These are phyloP conservation scores for Aspergillus quadrilineatus DNA, from an alignment of 2,329 filamentous ascomycete species.

Conservation along the genomic window DNA sequence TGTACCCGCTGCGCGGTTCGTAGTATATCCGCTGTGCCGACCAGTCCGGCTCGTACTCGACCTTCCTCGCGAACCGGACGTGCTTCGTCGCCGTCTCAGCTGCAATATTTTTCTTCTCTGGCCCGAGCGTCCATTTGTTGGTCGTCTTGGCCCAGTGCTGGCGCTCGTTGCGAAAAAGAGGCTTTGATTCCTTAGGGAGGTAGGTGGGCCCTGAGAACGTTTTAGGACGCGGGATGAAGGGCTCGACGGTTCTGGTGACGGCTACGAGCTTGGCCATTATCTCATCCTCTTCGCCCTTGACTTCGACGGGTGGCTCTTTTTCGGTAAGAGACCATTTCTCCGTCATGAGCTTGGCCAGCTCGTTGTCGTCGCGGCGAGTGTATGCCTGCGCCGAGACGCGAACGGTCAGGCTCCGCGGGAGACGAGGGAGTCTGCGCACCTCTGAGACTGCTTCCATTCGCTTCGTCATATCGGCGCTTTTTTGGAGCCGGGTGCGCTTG, in stretches of 20 bases:
- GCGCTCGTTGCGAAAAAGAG: neutral
- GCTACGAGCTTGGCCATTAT: neutral
- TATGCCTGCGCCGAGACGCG: neutral
- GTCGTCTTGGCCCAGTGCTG: neutral
- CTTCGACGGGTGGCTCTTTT: neutral
- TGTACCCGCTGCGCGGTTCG: neutral
- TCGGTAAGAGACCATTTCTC: neutral
- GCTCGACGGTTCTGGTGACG: neutral
- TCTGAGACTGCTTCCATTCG: neutral
- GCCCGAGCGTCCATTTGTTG: neutral
- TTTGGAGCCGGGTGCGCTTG: constrained; percentile 2
- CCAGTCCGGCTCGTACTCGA: neutral
- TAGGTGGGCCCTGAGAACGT: neutral
- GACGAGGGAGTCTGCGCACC: neutral
- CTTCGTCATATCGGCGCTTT: neutral
- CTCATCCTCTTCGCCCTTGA: neutral
- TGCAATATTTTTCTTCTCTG: neutral
- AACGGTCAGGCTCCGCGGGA: neutral
- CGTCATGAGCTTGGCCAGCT: neutral
- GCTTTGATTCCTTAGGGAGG: neutral
- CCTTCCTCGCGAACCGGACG: neutral
- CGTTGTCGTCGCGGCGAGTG: neutral
- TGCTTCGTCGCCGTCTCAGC: neutral
- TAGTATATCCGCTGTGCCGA: neutral
- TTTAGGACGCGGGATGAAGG: neutral